Conservation (phyloP, 768 basidiomycete genomes). For the Lactarius akahatsu region DNA sequence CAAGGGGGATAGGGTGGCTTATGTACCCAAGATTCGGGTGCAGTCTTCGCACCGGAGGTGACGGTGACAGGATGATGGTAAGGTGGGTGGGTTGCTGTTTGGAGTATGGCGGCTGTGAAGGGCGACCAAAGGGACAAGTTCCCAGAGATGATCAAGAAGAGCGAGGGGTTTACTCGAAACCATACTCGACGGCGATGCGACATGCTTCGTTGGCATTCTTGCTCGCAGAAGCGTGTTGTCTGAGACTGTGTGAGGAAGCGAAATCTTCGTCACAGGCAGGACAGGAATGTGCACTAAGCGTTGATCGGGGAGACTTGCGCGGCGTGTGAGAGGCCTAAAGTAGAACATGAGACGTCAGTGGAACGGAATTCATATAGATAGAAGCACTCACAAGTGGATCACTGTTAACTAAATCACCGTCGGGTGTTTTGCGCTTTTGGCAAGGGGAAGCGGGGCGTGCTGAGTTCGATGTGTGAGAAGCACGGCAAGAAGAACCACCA, state of each 20-base stretch:
- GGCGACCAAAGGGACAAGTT: background rate
- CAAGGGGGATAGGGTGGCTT: conserved; percentile 5
- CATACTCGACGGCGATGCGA: conserved; percentile 70
- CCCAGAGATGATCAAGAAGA: conserved; percentile 2
- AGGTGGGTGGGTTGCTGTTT: background rate
- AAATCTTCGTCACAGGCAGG: conserved; percentile 75
- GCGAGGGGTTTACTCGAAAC: conserved; percentile 51
- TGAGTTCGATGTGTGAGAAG: conserved; percentile 8
- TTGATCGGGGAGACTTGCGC: conserved; percentile 27
- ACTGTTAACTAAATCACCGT: conserved; percentile 20
- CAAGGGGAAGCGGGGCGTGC: conserved; percentile 19
- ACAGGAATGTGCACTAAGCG: conserved; percentile 52
- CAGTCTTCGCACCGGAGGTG: background rate
- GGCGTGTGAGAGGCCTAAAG: conserved; percentile 21
- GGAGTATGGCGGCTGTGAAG: background rate
- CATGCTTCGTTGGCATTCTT: conserved; percentile 64
- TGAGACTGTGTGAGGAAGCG: conserved; percentile 54
- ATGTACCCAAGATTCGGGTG: background rate
- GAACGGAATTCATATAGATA: conserved; percentile 13
- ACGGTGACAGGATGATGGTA: background rate
- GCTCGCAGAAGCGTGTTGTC: conserved; percentile 55
- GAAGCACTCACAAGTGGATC: conserved; percentile 20
- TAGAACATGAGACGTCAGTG: conserved; percentile 14
- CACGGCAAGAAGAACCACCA: background rate
- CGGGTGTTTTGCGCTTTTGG: conserved; percentile 29